A percentile compares a stretch with the other conserved stretches of the same genome.
Conservation (phyloP, 1,139 yeast genomes). For the Candida anutae region DNA sequence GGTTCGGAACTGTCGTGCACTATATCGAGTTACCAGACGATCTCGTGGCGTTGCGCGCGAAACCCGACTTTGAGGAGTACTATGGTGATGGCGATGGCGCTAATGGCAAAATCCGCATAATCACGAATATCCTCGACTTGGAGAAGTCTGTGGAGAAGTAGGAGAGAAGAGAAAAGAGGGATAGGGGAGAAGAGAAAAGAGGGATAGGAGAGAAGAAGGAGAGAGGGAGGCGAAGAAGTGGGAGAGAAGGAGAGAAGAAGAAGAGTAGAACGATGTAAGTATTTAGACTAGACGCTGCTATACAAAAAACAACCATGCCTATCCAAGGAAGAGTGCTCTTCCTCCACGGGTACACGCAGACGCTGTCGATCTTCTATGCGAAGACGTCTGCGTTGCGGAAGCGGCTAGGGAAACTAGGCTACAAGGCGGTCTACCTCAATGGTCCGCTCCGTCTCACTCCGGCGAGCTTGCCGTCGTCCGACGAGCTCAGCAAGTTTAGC, state of each 20-base stretch:
- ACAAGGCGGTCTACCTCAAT: constrained; percentile 65
- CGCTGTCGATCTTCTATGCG: constrained; percentile 37
- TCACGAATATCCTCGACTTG: constrained; percentile 26
- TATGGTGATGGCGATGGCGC: constrained; percentile 26
- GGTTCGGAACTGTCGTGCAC: constrained; percentile 50
- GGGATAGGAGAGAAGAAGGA: no score
- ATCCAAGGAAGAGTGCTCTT: constrained; percentile 26
- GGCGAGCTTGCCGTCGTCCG: constrained; percentile 58
- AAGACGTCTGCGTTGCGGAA: constrained; percentile 40
- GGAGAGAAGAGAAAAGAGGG: no score
- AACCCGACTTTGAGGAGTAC: constrained; percentile 25
- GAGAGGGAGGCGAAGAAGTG: no score
- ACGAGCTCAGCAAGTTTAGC: constrained; percentile 35
- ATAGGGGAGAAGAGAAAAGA: no score
- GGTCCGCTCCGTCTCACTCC: constrained; percentile 63
- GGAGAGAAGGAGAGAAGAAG: no score
- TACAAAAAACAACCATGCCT: constrained; percentile 3
- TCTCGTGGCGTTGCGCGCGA: constrained; percentile 18
- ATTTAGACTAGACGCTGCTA: no score
- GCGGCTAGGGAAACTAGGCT: constrained; percentile 22
- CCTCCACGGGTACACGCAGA: constrained; percentile 39
- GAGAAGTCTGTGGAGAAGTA: constrained; percentile 4
- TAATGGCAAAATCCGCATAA: constrained; percentile 23
- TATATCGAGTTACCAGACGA: constrained; percentile 48
- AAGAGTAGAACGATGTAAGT: no score